Percentiles rank a stretch among this genome's conserved stretches.
Evolutionary conservation across 2,329 filamentous ascomycete genomes (phyloP).

Genomic region (Cercospora brassicicola): DNA sequence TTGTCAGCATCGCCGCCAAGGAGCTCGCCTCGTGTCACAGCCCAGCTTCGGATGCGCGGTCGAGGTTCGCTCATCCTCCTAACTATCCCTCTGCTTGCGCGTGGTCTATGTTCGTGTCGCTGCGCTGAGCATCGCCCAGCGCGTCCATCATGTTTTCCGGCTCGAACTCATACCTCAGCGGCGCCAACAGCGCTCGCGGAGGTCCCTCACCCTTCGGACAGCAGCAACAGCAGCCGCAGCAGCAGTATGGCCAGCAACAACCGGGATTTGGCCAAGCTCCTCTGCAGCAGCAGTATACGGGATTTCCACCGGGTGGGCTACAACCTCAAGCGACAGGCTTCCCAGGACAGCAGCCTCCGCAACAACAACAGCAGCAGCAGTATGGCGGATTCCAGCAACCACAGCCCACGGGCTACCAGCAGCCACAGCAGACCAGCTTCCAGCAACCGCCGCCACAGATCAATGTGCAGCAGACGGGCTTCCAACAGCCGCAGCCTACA

Average conservation of each 20-base stretch:
- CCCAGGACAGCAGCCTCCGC: slow-evolving; percentile 39
- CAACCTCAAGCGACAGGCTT: slow-evolving; percentile 41
- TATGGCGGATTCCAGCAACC: slow-evolving; percentile 45
- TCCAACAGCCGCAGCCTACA: slow-evolving; percentile 48
- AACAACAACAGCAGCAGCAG: slow-evolving; percentile 35
- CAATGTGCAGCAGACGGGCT: slow-evolving; percentile 44
- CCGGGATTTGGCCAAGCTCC: slow-evolving; percentile 54
- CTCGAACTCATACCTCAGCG: slow-evolving; percentile 81
- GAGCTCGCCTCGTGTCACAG: slow-evolving; percentile 5
- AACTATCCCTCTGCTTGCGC: not conserved
- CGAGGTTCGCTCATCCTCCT: slow-evolving; percentile 4
- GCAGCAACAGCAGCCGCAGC: slow-evolving; percentile 42
- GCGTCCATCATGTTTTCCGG: slow-evolving; percentile 74
- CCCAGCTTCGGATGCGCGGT: slow-evolving; percentile 8
- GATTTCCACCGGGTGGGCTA: slow-evolving; percentile 54
- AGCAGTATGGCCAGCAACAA: slow-evolving; percentile 52
- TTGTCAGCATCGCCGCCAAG: not conserved
- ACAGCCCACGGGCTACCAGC: slow-evolving; percentile 45
- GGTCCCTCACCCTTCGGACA: slow-evolving; percentile 61
- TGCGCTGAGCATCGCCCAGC: slow-evolving; percentile 16
- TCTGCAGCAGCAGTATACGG: slow-evolving; percentile 68
- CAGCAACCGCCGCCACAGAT: slow-evolving; percentile 43
- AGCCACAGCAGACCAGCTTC: slow-evolving; percentile 47
- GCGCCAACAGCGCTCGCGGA: slow-evolving; percentile 71
- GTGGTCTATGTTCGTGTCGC: not conserved